A percentile compares a stretch with the other conserved stretches of the same genome.
These are phyloP conservation scores for Periconia sp. DNA, from an alignment of 2,329 filamentous ascomycete genomes.

Conservation along the genomic window DNA sequence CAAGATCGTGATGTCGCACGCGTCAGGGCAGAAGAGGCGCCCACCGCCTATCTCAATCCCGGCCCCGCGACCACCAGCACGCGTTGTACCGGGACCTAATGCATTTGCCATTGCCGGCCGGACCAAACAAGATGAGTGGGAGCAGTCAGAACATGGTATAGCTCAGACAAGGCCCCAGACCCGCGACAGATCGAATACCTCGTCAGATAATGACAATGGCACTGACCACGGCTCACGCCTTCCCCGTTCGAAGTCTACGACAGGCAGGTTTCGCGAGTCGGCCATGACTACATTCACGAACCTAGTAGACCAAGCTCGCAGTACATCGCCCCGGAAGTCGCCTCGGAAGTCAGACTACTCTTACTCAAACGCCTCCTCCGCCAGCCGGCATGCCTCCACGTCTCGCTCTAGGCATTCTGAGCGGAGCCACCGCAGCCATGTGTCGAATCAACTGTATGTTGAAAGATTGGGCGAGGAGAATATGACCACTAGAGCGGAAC, in stretches of 20 bases:
- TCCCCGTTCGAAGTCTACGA: conserved; percentile 21
- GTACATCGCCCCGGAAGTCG: conserved; percentile 27
- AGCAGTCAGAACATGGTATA: not conserved
- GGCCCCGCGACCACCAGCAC: conserved; percentile 12
- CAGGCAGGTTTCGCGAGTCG: conserved; percentile 19
- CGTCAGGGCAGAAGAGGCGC: conserved; percentile 27
- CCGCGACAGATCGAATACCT: conserved; percentile 12
- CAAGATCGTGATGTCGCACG: conserved; percentile 27
- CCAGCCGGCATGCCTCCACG: conserved; percentile 24
- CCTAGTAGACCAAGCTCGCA: conserved; percentile 30
- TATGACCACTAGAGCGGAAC: conserved; percentile 45
- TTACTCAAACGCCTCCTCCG: conserved; percentile 13
- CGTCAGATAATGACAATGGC: conserved; percentile 15
- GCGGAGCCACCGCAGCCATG: conserved; percentile 21
- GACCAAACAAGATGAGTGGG: conserved; percentile 10
- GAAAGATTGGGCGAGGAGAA: conserved; percentile 30
- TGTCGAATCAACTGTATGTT: conserved; percentile 17
- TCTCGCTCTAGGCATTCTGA: conserved; percentile 31
- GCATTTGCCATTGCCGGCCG: conserved; percentile 21
- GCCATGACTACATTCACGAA: conserved; percentile 28
- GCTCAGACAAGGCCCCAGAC: conserved; percentile 7
- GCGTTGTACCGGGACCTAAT: conserved; percentile 19
- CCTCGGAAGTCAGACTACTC: conserved; percentile 25
- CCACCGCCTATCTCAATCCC: conserved; percentile 33
- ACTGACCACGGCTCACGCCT: conserved; percentile 9